phyloP scores from a whole-genome alignment of 2,329 filamentous ascomycete genomes.

The Fusarium virguliforme region DNA sequence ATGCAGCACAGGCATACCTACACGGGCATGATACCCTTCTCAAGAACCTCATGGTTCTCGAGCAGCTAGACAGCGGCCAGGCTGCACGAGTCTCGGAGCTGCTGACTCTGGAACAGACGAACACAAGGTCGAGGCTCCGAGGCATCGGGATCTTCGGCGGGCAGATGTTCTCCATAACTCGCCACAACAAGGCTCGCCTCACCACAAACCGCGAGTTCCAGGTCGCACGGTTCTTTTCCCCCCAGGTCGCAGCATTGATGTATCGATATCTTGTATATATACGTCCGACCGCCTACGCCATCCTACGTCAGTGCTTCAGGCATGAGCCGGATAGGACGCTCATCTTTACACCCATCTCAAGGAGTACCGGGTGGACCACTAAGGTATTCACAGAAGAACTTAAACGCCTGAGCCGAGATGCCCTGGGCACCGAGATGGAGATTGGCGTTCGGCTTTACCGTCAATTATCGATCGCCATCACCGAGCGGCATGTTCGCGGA shows the following conservation, averaged over 20 bases:
- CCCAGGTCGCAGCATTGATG: conserved; percentile 1
- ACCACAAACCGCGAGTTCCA: conserved; percentile 16
- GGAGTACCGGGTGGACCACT: not conserved
- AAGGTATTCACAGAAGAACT: conserved; percentile 12
- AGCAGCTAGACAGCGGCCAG: conserved; percentile 12
- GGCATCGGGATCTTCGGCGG: not conserved
- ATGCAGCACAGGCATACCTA: conserved; percentile 14
- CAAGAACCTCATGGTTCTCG: conserved; percentile 11
- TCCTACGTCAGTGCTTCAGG: conserved; percentile 19
- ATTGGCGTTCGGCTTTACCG: conserved; percentile 14
- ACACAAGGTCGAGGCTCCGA: not conserved
- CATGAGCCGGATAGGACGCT: not conserved
- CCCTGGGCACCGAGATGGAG: too few relatives aligned
- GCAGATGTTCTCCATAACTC: conserved; percentile 8
- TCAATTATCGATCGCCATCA: conserved; percentile 20
- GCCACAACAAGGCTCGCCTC: conserved; percentile 6
- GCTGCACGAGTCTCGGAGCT: conserved; percentile 13
- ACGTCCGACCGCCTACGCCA: conserved; percentile 1
- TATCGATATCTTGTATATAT: conserved; percentile 25
- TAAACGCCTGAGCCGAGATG: too few relatives aligned
- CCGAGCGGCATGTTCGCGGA: not conserved
- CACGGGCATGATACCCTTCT: conserved; percentile 2
- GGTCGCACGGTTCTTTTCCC: conserved; percentile 22
- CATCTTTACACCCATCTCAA: conserved; percentile 13
- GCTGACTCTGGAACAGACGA: conserved; percentile 4